phyloP scores from a whole-genome alignment of 192 early-diverging fungal species.

The Backusella macrospora region DNA sequence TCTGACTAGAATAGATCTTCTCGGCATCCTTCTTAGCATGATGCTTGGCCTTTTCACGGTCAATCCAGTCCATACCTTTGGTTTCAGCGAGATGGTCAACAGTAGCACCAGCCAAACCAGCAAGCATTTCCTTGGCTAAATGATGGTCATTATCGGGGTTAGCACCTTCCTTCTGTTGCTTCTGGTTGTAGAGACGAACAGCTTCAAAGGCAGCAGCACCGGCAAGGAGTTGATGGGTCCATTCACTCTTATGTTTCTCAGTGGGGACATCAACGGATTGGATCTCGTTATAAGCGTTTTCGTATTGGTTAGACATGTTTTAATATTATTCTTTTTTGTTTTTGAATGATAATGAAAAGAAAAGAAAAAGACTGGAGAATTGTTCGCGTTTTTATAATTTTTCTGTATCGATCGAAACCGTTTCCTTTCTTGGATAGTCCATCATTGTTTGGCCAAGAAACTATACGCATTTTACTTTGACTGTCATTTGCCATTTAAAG shows the following conservation, averaged over 20 bases:
- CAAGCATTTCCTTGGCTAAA: slow-evolving; percentile 48
- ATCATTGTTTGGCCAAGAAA: neutral
- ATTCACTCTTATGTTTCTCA: slow-evolving; percentile 29
- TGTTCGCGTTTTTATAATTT: neutral
- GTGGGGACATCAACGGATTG: slow-evolving; percentile 16
- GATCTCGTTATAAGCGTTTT: slow-evolving; percentile 29
- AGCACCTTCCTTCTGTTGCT: neutral
- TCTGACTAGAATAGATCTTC: slow-evolving; percentile 27
- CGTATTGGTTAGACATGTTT: slow-evolving; percentile 23
- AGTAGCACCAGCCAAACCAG: slow-evolving; percentile 49
- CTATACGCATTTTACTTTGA: too few species aligned
- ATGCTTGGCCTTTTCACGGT: slow-evolving; percentile 40
- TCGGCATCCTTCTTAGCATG: slow-evolving; percentile 39
- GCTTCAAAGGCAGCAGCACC: slow-evolving; percentile 59
- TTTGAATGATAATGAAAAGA: slow-evolving; percentile 3
- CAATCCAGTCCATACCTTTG: slow-evolving; percentile 49
- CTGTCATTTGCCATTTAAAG: neutral
- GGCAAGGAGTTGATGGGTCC: slow-evolving; percentile 45
- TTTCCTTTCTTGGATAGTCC: neutral
- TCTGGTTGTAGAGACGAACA: slow-evolving; percentile 43
- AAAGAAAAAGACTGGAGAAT: neutral
- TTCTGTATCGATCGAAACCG: neutral
- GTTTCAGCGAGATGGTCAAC: slow-evolving; percentile 43
- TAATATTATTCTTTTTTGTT: neutral
- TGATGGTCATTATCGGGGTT: slow-evolving; percentile 26